phyloP scores from a whole-genome alignment of 768 basidiomycete species.

The Lactifluus echinatus region DNA sequence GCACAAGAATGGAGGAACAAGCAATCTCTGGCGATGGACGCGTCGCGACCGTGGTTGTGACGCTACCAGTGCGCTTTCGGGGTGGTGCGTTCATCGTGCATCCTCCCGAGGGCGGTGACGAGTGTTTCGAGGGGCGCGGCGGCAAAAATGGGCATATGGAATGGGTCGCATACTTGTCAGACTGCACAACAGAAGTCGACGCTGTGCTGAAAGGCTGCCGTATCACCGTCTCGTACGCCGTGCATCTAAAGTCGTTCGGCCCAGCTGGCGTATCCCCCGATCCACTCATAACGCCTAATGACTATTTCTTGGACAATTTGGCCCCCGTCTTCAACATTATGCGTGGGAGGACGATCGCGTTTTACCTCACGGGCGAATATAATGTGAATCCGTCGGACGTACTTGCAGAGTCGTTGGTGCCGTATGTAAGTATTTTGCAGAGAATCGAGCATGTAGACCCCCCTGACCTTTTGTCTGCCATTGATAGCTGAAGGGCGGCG shows the following conservation, averaged over 20 bases:
- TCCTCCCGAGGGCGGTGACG: conserved; percentile 45
- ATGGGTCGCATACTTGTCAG: conserved; percentile 68
- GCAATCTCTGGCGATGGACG: conserved; percentile 54
- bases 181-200: conserved; percentile 71
- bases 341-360: conserved; percentile 63
- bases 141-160: conserved; percentile 62
- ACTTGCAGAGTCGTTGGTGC: conserved; percentile 61
- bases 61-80: conserved; percentile 64
- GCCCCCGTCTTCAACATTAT: conserved; percentile 64
- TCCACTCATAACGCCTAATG: conserved; percentile 64
- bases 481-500: conserved; percentile 63
- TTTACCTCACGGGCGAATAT: conserved; percentile 63
- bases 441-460: neutral
- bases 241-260: conserved; percentile 62
- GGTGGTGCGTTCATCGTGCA: conserved; percentile 59
- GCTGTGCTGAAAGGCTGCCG: conserved; percentile 61
- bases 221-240: conserved; percentile 60
- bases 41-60: conserved; percentile 63
- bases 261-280: conserved; percentile 42
- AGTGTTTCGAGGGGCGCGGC: conserved; percentile 54
- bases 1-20: conserved; percentile 50
- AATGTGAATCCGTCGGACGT: conserved; percentile 59
- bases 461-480: neutral
- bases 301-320: conserved; percentile 61
- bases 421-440: conserved; percentile 42